Base-by-base conservation (phyloP, 768 basidiomycete species). In the Erythrobasidium yunnanense region DNA sequence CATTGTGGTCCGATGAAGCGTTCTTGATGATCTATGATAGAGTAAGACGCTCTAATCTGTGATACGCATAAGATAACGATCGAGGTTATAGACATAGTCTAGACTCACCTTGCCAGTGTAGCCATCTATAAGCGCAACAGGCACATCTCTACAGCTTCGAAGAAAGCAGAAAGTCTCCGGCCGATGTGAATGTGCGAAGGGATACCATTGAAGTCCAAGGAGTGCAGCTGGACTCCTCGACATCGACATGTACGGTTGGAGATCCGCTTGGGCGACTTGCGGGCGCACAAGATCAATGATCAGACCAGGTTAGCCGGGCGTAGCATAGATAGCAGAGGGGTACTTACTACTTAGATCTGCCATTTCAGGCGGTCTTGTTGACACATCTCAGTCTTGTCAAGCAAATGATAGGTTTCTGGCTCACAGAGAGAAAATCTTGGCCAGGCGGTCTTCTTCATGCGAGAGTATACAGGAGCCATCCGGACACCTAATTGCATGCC, bases 11-110 rank as follows among this genome's bases (percentile, higher is more conserved):
- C 90, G 42, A 95, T 79, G 58, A 88, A 84, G 32, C 91, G 82
- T 77, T 96, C 93, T n/a, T 87, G 80, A 71, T 97, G 92, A 75
- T 96, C 91, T 8, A 96, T 82, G 38, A 96, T 93, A 42, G 80
- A 80, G 75, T 97, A 96, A 0, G 89, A 91, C 0, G 91, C 93
- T 18, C 92, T 83, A 20, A 89, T 81, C 92, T 95, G 73, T 22
- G 38, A 5, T 7, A 47, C 27, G 20, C 8, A 25, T 22, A 25
- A 55, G 33, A 20, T 42, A 23, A 45, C 11, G 34, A 52, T 22
- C 38, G 23, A 25, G 33, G 32, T 35, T 8, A 15, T 32, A 13
- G 46, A 22, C 25, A 30, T 53, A 29, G 38, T n/a, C 29, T 30
- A 22, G 15, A 4, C 51, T 42, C 8, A 90, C 92, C 74, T 84